Evolutionary conservation across 805 yeast genomes (phyloP), one percentile per base, ranked within the genome.

Genomic region (Vanderwaltozyma verrucispora): DNA sequence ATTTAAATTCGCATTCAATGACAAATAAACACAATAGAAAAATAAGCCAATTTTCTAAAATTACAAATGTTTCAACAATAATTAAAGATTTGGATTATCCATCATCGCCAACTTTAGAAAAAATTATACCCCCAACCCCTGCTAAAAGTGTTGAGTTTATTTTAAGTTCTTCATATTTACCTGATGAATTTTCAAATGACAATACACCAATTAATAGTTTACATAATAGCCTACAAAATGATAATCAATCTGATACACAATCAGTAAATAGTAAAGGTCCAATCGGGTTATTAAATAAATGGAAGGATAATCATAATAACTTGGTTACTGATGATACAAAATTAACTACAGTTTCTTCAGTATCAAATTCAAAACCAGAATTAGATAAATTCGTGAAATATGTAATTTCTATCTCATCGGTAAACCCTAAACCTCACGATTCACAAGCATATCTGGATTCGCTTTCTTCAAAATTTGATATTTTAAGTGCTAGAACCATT

Each of bases 401-500:
- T 33, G 64, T 60, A 4, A 57, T 60, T 11, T 60, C 64, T 2
- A 60, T 60, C 10, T 49, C 59, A n/a, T 51, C 63, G 4, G 42
- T 59, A 18, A 54, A 54, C 28, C 39, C 35, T 17, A 42, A 41
- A 8, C 36, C 42, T 3, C 28, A 37, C n/a, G 42, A 38, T 16
- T 30, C 38, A 9, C 49, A 41, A 28, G 41, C 43, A n/a, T 35
- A 46, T 8, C 13, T 28, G 13, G 38, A 40, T 29, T 29, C 42
- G 2, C 36, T 42, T 16, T 37, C 47, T n/a, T 46, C 59, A 2
- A 69, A 75, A 45, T 67, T 75, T 41, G 89, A 81, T 56, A 62
- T 78, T 8, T 56, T 82, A 39, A 75, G 85, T 54, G 85, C 85
- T 2, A 64, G 86, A 51, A 75, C 82, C 2, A 69, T 80, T 20